Base-by-base conservation (phyloP, 352 stramenopile species). In the Nothophytophthora sp. region DNA sequence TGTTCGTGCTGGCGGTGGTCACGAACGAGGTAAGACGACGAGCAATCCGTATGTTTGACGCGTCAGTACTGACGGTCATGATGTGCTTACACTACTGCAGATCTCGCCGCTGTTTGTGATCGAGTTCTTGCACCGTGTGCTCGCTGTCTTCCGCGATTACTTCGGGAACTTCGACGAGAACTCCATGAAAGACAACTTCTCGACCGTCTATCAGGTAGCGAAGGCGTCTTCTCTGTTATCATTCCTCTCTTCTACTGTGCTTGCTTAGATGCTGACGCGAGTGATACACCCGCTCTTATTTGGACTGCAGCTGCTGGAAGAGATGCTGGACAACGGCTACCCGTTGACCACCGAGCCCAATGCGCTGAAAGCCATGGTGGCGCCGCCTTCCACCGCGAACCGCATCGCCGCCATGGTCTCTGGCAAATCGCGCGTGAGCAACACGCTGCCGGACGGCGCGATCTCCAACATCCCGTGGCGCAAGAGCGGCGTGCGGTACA, bases 141-240 rank as follows among this genome's bases (percentile, higher is more conserved):
- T 98, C 19, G 93, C 97, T 18, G 97, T 98, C 5, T 98, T 99
- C 60, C 82, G 90, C 12, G 87, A 98, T 34, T 99, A 99, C 69
- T 98, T 99, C 74, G 95, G 93, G 50, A 88, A 87, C 13, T 96
- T 98, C 24, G 94, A 99, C 60, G 96, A 99, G 60, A 92, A 85
- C 53, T 89, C 94, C 4, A 98, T 99, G 63, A 99, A 99, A 70
- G 95, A 99, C 60, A 99, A 99, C 69, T 99, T 99, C 67, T 96
- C 86, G 6, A 98, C 90, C 1, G 92, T 98, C 16, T 98, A 98
- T 70, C 92, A 98, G 67, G 67, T 97, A 42, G 24, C 27, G 11
- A 20, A 15, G 12, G n/a, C n/a, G n/a, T n/a, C n/a, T n/a, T 27
- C 34, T 16, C 38, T 37, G 10, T 19, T 7, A 42, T 23, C 42